phyloP scores from a whole-genome alignment of 1,139 yeast genomes.

The Saccharomycopsis crataegensis region DNA sequence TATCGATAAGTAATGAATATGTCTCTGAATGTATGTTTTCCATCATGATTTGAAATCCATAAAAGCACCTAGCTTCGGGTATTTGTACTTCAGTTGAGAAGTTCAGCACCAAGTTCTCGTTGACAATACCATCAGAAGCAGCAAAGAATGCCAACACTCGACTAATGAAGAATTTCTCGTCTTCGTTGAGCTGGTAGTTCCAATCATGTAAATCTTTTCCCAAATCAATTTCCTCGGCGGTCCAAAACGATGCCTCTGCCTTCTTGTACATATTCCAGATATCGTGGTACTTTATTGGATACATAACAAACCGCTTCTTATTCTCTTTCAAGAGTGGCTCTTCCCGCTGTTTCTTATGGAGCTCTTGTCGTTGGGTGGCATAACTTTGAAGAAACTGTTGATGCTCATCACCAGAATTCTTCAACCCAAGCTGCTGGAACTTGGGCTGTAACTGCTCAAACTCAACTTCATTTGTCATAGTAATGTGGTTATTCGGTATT shows the following conservation, averaged over 20 bases:
- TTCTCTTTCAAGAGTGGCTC: conserved; percentile 89
- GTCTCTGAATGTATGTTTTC: conserved; percentile 98
- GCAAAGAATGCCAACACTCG: conserved; percentile 97
- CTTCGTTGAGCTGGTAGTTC: conserved; percentile 76
- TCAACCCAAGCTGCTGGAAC: neutral
- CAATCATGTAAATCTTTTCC: conserved; percentile 88
- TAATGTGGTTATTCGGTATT: too few species aligned
- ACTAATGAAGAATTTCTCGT: conserved; percentile 84
- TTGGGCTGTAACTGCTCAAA: too few species aligned
- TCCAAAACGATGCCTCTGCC: conserved; percentile 99
- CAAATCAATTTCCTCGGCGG: conserved; percentile 97
- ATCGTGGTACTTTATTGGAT: conserved; percentile 96
- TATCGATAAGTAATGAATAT: conserved; percentile 86
- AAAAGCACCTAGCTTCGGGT: conserved; percentile 97
- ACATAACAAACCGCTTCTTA: conserved; percentile 82
- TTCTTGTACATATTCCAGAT: conserved; percentile 99
- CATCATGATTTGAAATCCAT: conserved; percentile 99
- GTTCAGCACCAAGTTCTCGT: conserved; percentile 93
- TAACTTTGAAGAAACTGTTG: conserved; percentile 49
- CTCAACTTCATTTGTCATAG: too few species aligned
- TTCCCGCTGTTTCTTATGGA: conserved; percentile 33
- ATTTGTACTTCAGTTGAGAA: conserved; percentile 95
- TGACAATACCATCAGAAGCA: conserved; percentile 96
- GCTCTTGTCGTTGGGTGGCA: conserved; percentile 59
- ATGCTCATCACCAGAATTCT: conserved; percentile 30